Percentiles rank a stretch among this genome's conserved stretches.
These are phyloP conservation scores for Odonthalia washingtoniensis DNA, from an alignment of 31 red algal species.

Conservation along the genomic window DNA sequence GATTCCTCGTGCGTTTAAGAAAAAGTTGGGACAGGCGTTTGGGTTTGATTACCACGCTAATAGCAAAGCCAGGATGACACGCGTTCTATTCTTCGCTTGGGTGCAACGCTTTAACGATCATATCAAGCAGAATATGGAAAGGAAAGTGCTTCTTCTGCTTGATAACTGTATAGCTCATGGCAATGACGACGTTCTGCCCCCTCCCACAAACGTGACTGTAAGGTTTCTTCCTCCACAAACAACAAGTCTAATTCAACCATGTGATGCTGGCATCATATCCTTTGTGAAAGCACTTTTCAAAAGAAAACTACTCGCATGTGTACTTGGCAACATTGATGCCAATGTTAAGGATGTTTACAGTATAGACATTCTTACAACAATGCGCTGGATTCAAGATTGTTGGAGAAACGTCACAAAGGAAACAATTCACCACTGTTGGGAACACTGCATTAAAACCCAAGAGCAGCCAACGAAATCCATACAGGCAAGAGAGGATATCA, in stretches of 20 bases:
- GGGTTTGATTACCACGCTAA: slow-evolving; percentile 43
- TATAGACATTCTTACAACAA: neutral
- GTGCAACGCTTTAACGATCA: neutral
- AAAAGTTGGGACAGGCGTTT: neutral
- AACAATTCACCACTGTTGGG: neutral
- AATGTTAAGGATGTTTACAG: slow-evolving; percentile 5
- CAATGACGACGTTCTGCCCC: slow-evolving; percentile 20
- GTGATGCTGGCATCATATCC: neutral
- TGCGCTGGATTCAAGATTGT: neutral
- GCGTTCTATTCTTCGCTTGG: neutral
- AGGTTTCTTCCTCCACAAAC: slow-evolving; percentile 27
- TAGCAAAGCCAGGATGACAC: slow-evolving; percentile 33
- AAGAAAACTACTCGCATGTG: neutral
- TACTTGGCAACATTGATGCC: neutral
- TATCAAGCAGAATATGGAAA: neutral
- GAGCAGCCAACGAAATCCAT: neutral
- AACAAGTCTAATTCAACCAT: neutral
- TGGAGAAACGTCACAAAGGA: neutral
- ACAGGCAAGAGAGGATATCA: no score
- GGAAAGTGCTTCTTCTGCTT: slow-evolving; percentile 31
- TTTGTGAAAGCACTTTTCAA: neutral
- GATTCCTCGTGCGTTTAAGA: slow-evolving; percentile 38
- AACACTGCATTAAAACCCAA: neutral
- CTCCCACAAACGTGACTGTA: slow-evolving; percentile 4
- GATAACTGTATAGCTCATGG: slow-evolving; percentile 46